Percentiles rank a stretch among this genome's conserved stretches.
phyloP scores from a whole-genome alignment of 176 grass and related monocot genomes.

The Ensete ventricosum region DNA sequence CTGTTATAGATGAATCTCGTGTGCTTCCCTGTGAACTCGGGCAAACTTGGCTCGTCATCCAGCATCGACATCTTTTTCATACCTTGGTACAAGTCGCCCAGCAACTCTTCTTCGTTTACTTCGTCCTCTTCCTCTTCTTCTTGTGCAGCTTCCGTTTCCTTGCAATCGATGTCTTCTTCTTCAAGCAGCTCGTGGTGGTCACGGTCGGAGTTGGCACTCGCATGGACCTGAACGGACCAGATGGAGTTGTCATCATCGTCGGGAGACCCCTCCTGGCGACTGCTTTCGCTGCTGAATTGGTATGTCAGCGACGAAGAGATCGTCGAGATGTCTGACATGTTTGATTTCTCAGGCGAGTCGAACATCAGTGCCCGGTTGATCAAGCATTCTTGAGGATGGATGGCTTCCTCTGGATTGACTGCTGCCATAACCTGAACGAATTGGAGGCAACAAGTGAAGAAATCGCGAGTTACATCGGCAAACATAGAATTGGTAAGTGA shows the following conservation, averaged over 20 bases:
- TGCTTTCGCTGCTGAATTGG: background rate
- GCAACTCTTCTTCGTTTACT: slow-evolving; percentile 20
- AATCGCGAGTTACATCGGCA: too few species aligned
- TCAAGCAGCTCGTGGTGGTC: background rate
- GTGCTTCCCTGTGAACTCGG: slow-evolving; percentile 21
- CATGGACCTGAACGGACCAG: slow-evolving; percentile 65
- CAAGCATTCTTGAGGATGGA: slow-evolving; percentile 17
- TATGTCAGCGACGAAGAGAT: background rate
- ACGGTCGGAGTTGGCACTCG: slow-evolving; percentile 25
- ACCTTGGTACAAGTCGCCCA: slow-evolving; percentile 51
- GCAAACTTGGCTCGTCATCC: slow-evolving; percentile 5
- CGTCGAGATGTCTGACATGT: background rate
- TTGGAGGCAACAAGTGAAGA: background rate
- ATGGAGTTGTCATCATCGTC: slow-evolving; percentile 46
- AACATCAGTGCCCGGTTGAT: slow-evolving; percentile 55
- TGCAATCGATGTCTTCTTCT: slow-evolving; percentile 8
- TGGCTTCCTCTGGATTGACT: slow-evolving; percentile 8
- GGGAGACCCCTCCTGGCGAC: background rate
- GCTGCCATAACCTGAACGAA: background rate
- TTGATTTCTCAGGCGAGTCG: slow-evolving; percentile 48
- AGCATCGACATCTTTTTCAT: slow-evolving; percentile 56
- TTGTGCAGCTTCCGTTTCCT: slow-evolving; percentile 19
- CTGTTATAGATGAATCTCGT: slow-evolving; percentile 31
- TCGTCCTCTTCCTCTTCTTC: slow-evolving; percentile 12
- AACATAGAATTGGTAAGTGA: too few species aligned